Evolutionary conservation across 2,329 filamentous ascomycete species (phyloP).

Genomic region (Akanthomyces uredinophilus): DNA sequence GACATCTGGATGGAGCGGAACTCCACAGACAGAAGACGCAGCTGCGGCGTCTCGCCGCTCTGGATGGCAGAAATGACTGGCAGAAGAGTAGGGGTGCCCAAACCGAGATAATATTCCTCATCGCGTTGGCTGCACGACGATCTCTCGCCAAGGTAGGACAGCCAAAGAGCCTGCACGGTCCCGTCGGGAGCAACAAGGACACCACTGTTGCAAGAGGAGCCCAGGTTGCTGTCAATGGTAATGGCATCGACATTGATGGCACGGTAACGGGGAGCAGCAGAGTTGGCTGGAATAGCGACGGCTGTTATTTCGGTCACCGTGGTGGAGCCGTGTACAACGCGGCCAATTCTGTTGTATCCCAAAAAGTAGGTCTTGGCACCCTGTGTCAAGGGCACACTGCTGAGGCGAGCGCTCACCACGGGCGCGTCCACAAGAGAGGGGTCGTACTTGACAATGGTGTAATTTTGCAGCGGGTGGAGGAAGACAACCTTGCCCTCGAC

Average conservation of each 20-base stretch:
- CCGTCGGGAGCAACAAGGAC: conserved; percentile 87
- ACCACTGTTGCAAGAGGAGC: conserved; percentile 87
- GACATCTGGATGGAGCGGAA: conserved; percentile 95
- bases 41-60: conserved; percentile 68
- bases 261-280: conserved; percentile 83
- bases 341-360: conserved; percentile 94
- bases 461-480: conserved; percentile 94
- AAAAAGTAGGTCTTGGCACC: conserved; percentile 94
- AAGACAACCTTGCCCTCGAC: conserved; percentile 93
- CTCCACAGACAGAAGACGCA: conserved; percentile 90
- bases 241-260: conserved; percentile 96
- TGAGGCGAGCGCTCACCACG: conserved; percentile 81
- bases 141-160: conserved; percentile 92
- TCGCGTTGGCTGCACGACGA: conserved; percentile 74
- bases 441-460: conserved; percentile 92
- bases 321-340: conserved; percentile 89
- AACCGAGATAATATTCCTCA: conserved; percentile 91
- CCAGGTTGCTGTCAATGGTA: conserved; percentile 89
- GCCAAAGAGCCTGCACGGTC: conserved; percentile 90
- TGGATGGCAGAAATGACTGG: conserved; percentile 87
- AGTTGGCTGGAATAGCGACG: conserved; percentile 91
- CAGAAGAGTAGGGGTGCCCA: conserved; percentile 81
- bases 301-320: conserved; percentile 96
- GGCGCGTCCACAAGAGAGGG: conserved; percentile 88
- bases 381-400: conserved; percentile 78